Evolutionary conservation across 2,329 filamentous ascomycete species (phyloP), one percentile per base, ranked within the genome.

Genomic region (Shiraia sp.): DNA sequence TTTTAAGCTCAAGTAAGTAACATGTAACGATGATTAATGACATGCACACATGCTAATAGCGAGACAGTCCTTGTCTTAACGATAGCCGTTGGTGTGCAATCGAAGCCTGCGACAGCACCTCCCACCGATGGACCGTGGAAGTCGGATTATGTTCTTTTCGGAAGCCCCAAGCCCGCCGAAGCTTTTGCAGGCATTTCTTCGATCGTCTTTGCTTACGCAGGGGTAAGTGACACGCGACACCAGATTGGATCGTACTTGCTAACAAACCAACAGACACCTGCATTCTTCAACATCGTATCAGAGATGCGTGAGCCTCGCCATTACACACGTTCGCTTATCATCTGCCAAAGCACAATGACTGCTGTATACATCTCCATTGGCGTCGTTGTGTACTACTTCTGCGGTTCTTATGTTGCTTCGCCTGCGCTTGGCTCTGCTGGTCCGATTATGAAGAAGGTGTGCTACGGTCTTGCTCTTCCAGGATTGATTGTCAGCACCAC

Each of bases 381-480:
- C 2, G 76, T 81, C 7, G 78, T 88, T 19, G 82, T 87, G 49
- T 89, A 89, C 69, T 74, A 80, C 42, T 88, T 78, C 56, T 81
- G 79, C 9, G 86, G 86, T 1, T 70, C 73, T 0, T 69, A 75
- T 17, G 84, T 88, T 3, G 74, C 76, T 1, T 83, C 81, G 1
- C 86, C 86, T 0, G 85, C 86, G 0, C 74, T 89, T 2, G 80
- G 83, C 7, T 85, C 83, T 0, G 79, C 84, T 2, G 75, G 77
- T 10, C 59, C 61, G 4, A 57, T 76, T 0, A 72, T 87, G 42
- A 75, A 79, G 29, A 86, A 86, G 58, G 71, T 85, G 12, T 85
- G 85, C 24, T 88, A 83, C 68, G 84, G 82, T 10, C 72, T 88
- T 42, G 85, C 85, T 1, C 74, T 85, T 6, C 84, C 84, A 4